Evolutionary conservation across 139 green algal species (phyloP).

Genomic region (Chlamydomonas sp.): DNA sequence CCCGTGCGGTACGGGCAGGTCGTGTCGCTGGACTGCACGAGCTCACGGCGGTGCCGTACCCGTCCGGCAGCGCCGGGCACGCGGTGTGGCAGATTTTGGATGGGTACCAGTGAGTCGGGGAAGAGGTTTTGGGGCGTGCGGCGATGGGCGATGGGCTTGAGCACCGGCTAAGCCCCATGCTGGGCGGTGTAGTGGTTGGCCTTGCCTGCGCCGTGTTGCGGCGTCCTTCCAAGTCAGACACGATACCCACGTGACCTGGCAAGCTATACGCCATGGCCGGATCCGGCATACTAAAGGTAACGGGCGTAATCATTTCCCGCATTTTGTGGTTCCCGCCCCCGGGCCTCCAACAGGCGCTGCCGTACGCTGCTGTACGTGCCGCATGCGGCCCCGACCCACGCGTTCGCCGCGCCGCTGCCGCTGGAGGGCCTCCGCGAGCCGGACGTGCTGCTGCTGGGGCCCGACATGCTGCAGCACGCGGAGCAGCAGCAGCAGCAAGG

Average conservation of each 20-base stretch:
- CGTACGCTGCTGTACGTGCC: conserved; percentile 34
- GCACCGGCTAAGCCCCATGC: too few species aligned
- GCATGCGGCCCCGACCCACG: conserved; percentile 10
- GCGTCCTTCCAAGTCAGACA: too few species aligned
- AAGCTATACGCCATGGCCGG: too few species aligned
- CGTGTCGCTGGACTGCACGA: conserved; percentile 41
- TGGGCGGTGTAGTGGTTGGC: too few species aligned
- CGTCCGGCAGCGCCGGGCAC: conserved; percentile 44
- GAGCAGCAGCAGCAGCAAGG: background rate
- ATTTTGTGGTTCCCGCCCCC: background rate
- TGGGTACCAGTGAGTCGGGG: conserved; percentile 14
- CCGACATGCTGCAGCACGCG: background rate
- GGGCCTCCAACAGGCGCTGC: conserved; percentile 5
- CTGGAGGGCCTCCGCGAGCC: background rate
- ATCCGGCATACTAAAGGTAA: too few species aligned
- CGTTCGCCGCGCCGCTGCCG: conserved; percentile 32
- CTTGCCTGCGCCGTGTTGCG: too few species aligned
- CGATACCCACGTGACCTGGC: too few species aligned
- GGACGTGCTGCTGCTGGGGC: conserved; percentile 10
- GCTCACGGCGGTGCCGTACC: conserved; percentile 42
- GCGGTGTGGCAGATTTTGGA: conserved; percentile 48
- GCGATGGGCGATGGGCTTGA: too few species aligned
- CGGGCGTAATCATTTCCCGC: too few species aligned
- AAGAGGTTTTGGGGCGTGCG: background rate
- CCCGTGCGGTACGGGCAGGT: conserved; percentile 48